Evolutionary conservation across 805 yeast species (phyloP).

Genomic region (Grigorovia humatica): DNA sequence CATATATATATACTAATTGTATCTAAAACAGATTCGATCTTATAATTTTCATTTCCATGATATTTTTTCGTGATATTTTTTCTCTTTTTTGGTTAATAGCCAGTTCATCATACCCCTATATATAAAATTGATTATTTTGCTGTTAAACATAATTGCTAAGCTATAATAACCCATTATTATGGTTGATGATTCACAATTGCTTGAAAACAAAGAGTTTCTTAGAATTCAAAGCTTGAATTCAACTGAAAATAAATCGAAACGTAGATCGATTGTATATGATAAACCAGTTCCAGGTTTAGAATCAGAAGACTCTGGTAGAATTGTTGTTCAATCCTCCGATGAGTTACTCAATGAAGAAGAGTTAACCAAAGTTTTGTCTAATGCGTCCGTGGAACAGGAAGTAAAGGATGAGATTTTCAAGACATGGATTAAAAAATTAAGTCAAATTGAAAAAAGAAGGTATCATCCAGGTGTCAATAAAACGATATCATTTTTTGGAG

Average conservation of each 20-base stretch:
- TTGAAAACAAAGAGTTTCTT: slow-evolving; percentile 18
- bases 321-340: not conserved
- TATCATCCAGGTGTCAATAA: slow-evolving; percentile 2
- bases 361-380: not conserved
- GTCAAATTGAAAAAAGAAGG: slow-evolving; percentile 6
- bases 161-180: not conserved
- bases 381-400: not conserved
- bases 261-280: slow-evolving; percentile 10
- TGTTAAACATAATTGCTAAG: not conserved
- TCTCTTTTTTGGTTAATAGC: no score
- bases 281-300: slow-evolving; percentile 2
- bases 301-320: not conserved
- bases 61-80: no score
- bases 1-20: no score
- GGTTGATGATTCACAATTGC: slow-evolving; percentile 6
- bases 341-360: not conserved
- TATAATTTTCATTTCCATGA: no score
- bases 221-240: slow-evolving; percentile 20
- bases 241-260: slow-evolving; percentile 6
- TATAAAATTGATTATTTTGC: not conserved
- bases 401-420: slow-evolving; percentile 6
- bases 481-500: slow-evolving; percentile 42
- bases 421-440: slow-evolving; percentile 6
- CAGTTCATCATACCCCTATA: no score
- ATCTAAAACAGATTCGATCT: no score